phyloP scores from a whole-genome alignment of 2,329 filamentous ascomycete species.

The Coniochaeta sp. region DNA sequence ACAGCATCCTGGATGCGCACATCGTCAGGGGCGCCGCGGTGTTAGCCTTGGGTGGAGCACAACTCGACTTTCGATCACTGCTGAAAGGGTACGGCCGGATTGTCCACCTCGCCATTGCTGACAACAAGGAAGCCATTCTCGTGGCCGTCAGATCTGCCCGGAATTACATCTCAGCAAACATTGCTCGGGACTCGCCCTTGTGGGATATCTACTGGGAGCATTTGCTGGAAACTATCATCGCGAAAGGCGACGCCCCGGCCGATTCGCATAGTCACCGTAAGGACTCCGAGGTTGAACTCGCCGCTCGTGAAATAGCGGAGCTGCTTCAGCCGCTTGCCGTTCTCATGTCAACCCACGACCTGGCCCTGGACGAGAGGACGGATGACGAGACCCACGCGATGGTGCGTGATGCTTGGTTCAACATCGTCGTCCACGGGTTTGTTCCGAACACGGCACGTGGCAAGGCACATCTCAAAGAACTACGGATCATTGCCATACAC shows the following conservation, averaged over 20 bases:
- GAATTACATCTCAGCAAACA: conserved; percentile 65
- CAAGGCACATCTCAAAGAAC: conserved; percentile 65
- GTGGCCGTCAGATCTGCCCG: conserved; percentile 76
- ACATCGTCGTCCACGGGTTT: conserved; percentile 91
- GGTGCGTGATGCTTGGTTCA: conserved; percentile 94
- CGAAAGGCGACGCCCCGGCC: conserved; percentile 72
- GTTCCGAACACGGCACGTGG: conserved; percentile 66
- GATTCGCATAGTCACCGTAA: conserved; percentile 62
- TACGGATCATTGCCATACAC: conserved; percentile 78
- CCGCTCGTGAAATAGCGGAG: conserved; percentile 80
- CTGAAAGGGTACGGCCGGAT: conserved; percentile 77
- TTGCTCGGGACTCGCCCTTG: conserved; percentile 62
- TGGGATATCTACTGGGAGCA: conserved; percentile 81
- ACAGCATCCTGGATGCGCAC: conserved; percentile 68
- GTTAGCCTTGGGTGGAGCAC: conserved; percentile 69
- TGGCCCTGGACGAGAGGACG: conserved; percentile 38
- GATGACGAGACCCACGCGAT: conserved; percentile 67
- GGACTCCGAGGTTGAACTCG: conserved; percentile 72
- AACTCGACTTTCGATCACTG: conserved; percentile 76
- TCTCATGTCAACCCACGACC: conserved; percentile 63
- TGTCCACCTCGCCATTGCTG: conserved; percentile 63
- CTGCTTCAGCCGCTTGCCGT: conserved; percentile 82
- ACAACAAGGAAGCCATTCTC: conserved; percentile 60
- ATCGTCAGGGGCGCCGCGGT: conserved; percentile 79
- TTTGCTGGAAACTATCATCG: conserved; percentile 79